Conservation (phyloP, 148 eudicot genomes). For the Vaccinium myrtillus region DNA sequence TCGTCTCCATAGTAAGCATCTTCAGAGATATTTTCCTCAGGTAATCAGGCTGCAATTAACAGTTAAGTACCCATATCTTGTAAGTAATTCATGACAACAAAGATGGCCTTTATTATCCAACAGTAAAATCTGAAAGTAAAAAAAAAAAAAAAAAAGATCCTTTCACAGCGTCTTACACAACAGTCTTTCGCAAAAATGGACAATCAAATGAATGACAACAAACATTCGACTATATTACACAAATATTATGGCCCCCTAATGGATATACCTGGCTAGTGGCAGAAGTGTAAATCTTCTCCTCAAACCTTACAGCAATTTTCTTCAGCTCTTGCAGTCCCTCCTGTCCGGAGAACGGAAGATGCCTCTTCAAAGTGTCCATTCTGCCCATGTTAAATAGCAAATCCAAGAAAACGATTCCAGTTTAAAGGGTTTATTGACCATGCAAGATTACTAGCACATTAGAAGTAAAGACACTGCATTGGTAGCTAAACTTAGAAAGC, state of each 20-base stretch:
- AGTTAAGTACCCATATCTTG: not conserved
- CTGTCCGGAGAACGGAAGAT: slow-evolving; percentile 74
- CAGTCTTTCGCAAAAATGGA: not conserved
- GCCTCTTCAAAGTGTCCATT: slow-evolving; percentile 81
- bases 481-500: not conserved
- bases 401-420: not conserved
- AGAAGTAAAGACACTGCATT: slow-evolving; percentile 4
- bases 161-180: not conserved
- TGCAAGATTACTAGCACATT: not conserved
- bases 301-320: slow-evolving; percentile 84
- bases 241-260: not conserved
- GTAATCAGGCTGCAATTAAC: slow-evolving; percentile 72
- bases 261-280: slow-evolving; percentile 76
- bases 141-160: not conserved
- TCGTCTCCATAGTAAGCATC: slow-evolving; percentile 86
- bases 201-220: not conserved
- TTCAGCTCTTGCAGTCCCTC: slow-evolving; percentile 76
- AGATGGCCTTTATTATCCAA: not conserved
- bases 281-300: slow-evolving; percentile 75
- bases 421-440: not conserved
- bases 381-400: slow-evolving; percentile 28
- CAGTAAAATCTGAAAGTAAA: not conserved
- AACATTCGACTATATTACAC: not conserved
- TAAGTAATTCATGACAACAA: slow-evolving; percentile 7
- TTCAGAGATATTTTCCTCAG: slow-evolving; percentile 84